Evolutionary conservation across 2,329 filamentous ascomycete genomes (phyloP), one percentile per base, ranked within the genome.

Genomic region (Chlorencoelia australis): DNA sequence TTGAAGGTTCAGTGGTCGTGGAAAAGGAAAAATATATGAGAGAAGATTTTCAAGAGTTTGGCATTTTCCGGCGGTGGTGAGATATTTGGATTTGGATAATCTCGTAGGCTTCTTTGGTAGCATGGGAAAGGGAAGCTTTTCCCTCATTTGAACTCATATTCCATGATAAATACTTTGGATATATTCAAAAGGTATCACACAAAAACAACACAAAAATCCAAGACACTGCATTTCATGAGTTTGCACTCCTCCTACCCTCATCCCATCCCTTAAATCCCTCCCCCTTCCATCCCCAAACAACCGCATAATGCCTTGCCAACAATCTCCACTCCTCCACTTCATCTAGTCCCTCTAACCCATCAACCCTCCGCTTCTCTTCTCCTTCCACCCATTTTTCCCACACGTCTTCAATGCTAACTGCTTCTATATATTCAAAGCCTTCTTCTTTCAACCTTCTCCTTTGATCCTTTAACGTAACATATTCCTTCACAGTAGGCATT

Each of bases 291-390:
- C 79, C 91, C 89, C 89, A 96, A 4, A 77, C 79, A 28, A 98
- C 71, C 45, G 88, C 78, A 54, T 98, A 98, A 65, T 98, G 91
- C 46, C 72, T 75, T 1, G 87, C 84, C 49, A 98, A 61, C 48
- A 98, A 60, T 52, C 80, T 70, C 82, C 91, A 94, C 63, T 98
- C 91, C 60, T 98, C 91, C 16, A 95, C 71, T 61, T 98, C 91
- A 61, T 98, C 91, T 44, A 98, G 60, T 52, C 91, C 87, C 58
- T 98, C 88, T 17, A 95, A 58, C 8, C 64, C 60, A 45, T 88
- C 80, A 1, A 96, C 75, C 31, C 88, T 68, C 52, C 83, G 79
- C 59, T 85, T 88, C 60, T 96, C 89, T 2, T 65, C 64, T 1
- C 66, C 55, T 0, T 56, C 53, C 3, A 94, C 67, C 87, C 89